phyloP scores from a whole-genome alignment of 169 alveolate species.

The Neospora caninum region DNA sequence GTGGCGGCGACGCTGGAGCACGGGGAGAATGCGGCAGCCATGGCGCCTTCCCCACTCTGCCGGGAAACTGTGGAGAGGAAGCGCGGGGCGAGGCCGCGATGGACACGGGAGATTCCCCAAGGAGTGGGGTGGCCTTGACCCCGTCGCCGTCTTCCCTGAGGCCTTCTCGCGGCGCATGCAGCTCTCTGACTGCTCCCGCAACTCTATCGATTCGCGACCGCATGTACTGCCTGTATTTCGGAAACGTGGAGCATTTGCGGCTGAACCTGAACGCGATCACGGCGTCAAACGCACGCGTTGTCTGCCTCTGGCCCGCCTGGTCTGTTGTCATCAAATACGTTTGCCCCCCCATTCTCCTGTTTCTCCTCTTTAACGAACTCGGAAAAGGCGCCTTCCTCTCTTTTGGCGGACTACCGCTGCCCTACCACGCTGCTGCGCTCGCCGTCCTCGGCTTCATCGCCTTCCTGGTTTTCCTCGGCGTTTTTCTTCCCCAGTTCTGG shows the following conservation, averaged over 20 bases:
- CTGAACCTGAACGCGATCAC: slow-evolving; percentile 34
- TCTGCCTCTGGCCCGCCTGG: slow-evolving; percentile 39
- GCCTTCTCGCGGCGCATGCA: neutral
- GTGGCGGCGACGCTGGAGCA: neutral
- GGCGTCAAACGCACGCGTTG: neutral
- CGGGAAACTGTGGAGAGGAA: neutral
- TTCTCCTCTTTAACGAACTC: slow-evolving; percentile 45
- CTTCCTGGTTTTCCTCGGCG: slow-evolving; percentile 26
- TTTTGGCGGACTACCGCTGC: neutral
- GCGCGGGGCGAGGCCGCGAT: neutral
- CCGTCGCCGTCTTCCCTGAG: neutral
- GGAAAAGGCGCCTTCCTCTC: slow-evolving; percentile 11
- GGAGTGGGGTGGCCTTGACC: neutral
- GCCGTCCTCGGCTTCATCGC: neutral
- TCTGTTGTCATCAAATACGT: neutral
- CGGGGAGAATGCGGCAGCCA: neutral
- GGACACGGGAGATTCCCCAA: neutral
- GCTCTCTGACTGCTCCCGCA: neutral
- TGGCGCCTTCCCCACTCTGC: neutral
- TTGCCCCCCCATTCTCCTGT: slow-evolving; percentile 19
- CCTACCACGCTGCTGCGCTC: slow-evolving; percentile 7
- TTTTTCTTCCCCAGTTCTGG: neutral
- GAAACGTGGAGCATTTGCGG: slow-evolving; percentile 53
- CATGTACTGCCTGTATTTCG: neutral
- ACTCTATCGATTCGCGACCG: neutral